These are phyloP conservation scores for Lodderomyces pseudojiufengensis DNA, from an alignment of 1,139 yeast species.

Conservation along the genomic window DNA sequence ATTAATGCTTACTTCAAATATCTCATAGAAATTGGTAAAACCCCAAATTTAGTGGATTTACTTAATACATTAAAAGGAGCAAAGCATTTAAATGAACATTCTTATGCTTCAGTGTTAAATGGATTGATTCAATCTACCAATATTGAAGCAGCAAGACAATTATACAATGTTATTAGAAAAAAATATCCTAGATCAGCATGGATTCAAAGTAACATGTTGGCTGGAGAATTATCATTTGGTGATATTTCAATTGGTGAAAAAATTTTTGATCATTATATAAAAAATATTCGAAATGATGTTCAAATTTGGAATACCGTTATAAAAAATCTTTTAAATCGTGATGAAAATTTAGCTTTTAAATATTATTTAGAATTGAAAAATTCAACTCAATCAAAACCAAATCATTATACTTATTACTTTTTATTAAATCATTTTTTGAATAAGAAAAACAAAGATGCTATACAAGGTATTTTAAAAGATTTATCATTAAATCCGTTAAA, in stretches of 20 bases:
- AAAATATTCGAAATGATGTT: slow-evolving; percentile 27
- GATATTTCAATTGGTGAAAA: slow-evolving; percentile 44
- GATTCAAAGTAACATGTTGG: slow-evolving; percentile 56
- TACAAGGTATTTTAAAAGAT: slow-evolving; percentile 37
- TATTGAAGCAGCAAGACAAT: slow-evolving; percentile 48
- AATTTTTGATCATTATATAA: slow-evolving; percentile 44
- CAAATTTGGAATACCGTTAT: slow-evolving; percentile 62
- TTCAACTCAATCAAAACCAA: slow-evolving; percentile 29
- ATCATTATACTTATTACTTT: slow-evolving; percentile 56
- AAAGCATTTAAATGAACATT: slow-evolving; percentile 44
- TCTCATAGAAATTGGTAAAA: slow-evolving; percentile 40
- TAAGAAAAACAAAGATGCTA: slow-evolving; percentile 26
- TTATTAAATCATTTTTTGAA: slow-evolving; percentile 44
- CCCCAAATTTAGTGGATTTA: slow-evolving; percentile 41
- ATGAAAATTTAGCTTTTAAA: slow-evolving; percentile 35
- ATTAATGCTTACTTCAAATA: slow-evolving; percentile 54
- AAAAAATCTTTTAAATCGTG: slow-evolving; percentile 39
- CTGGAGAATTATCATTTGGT: slow-evolving; percentile 54
- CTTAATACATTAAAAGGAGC: slow-evolving; percentile 36
- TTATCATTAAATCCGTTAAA: slow-evolving; percentile 23
- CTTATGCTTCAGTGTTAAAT: slow-evolving; percentile 54
- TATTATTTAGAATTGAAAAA: slow-evolving; percentile 33
- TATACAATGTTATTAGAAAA: slow-evolving; percentile 42
- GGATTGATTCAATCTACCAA: slow-evolving; percentile 51
- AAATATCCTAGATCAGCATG: slow-evolving; percentile 29